phyloP scores from a whole-genome alignment of 2,329 filamentous ascomycete genomes.

The Fusarium sp. region DNA sequence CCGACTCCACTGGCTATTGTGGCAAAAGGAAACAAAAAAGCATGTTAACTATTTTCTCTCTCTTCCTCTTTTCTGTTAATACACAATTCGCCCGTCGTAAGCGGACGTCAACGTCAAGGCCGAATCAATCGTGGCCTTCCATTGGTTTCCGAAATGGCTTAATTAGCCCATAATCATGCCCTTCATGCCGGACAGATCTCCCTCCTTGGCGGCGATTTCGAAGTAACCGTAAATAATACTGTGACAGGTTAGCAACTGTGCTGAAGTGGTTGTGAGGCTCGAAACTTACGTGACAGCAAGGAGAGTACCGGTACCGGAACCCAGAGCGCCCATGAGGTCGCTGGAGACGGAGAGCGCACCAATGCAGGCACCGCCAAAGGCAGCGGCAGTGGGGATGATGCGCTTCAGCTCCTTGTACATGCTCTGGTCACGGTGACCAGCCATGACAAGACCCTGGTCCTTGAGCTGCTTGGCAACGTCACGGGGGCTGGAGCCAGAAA shows the following conservation, averaged over 20 bases:
- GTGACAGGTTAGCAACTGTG: slow-evolving; percentile 51
- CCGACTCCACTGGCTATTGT: slow-evolving; percentile 45
- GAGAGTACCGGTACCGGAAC: slow-evolving; percentile 97
- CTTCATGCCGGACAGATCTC: slow-evolving; percentile 89
- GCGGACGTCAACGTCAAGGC: slow-evolving; percentile 38
- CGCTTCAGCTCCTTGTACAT: slow-evolving; percentile 99
- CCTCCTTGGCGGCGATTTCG: slow-evolving; percentile 98
- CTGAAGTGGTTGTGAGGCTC: slow-evolving; percentile 44
- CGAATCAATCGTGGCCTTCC: slow-evolving; percentile 40
- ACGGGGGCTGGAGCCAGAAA: slow-evolving; percentile 96
- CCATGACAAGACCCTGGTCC: slow-evolving; percentile 99
- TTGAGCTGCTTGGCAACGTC: slow-evolving; percentile 99
- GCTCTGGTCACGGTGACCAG: slow-evolving; percentile 98
- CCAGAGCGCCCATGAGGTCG: slow-evolving; percentile 95
- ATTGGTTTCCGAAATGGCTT: slow-evolving; percentile 35
- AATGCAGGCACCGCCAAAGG: slow-evolving; percentile 99
- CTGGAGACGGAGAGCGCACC: slow-evolving; percentile 96
- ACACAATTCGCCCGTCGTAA: slow-evolving; percentile 42
- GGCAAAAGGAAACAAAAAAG: slow-evolving; percentile 47
- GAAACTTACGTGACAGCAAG: slow-evolving; percentile 95
- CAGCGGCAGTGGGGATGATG: slow-evolving; percentile 97
- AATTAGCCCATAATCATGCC: slow-evolving; percentile 79
- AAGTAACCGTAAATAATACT: slow-evolving; percentile 99
- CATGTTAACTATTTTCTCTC: slow-evolving; percentile 50
- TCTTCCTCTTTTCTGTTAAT: slow-evolving; percentile 49